Evolutionary conservation across 2,329 filamentous ascomycete species (phyloP).

Genomic region (Venturiaceae sp.): DNA sequence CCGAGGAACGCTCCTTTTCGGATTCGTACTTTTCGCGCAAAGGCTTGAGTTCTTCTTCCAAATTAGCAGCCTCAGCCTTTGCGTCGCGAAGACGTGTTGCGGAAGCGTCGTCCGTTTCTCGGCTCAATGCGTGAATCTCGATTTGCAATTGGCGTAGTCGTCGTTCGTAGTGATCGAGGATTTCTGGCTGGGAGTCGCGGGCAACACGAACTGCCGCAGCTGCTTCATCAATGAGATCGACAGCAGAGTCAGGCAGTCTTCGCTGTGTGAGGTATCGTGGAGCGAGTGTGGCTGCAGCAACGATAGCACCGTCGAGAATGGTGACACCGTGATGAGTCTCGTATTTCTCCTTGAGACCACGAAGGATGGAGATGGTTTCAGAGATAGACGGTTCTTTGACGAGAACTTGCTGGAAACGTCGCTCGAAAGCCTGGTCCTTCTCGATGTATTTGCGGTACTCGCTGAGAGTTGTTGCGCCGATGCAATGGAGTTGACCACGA

Average conservation of each 20-base stretch:
- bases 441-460: slow-evolving; percentile 99
- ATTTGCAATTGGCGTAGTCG: slow-evolving; percentile 87
- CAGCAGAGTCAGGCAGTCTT: slow-evolving; percentile 88
- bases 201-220: slow-evolving; percentile 94
- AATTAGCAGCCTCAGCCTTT: slow-evolving; percentile 84
- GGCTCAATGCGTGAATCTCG: slow-evolving; percentile 88
- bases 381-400: slow-evolving; percentile 86
- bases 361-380: slow-evolving; percentile 95
- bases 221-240: slow-evolving; percentile 93
- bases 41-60: slow-evolving; percentile 84
- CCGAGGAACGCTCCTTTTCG: slow-evolving; percentile 82
- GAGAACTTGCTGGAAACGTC: slow-evolving; percentile 95
- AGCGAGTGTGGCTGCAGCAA: slow-evolving; percentile 82
- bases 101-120: slow-evolving; percentile 91
- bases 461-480: slow-evolving; percentile 87
- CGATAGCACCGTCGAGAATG: slow-evolving; percentile 88
- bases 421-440: slow-evolving; percentile 95
- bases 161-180: slow-evolving; percentile 88
- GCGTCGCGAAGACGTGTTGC: slow-evolving; percentile 73
- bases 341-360: slow-evolving; percentile 95
- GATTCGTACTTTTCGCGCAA: slow-evolving; percentile 92
- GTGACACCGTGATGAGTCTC: slow-evolving; percentile 97
- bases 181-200: slow-evolving; percentile 93
- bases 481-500: slow-evolving; percentile 92
- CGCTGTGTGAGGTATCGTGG: slow-evolving; percentile 87